These are phyloP conservation scores for Capillidium heterosporum DNA, from an alignment of 371 early-diverging fungal genomes.

Conservation along the genomic window DNA sequence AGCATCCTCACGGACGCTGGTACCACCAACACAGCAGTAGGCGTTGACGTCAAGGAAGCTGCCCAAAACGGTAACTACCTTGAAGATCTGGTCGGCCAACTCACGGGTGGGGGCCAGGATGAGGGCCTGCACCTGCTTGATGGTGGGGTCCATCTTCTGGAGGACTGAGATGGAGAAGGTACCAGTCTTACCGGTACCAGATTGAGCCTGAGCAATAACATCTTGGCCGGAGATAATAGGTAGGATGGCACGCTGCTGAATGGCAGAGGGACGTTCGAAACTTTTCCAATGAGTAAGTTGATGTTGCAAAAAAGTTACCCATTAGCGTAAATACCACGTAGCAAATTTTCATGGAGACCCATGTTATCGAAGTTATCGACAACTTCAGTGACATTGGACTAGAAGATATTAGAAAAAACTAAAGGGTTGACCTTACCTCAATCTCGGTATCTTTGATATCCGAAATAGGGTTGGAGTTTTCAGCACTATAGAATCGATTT, in stretches of 20 bases:
- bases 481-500: too few species aligned
- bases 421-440: conserved; percentile 13
- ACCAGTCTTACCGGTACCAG: conserved; percentile 96
- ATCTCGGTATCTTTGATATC: conserved; percentile 21
- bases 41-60: conserved; percentile 64
- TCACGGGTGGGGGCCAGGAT: conserved; percentile 86
- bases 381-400: conserved; percentile 59
- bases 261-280: conserved; percentile 78
- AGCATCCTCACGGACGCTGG: conserved; percentile 57
- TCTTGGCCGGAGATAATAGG: conserved; percentile 70
- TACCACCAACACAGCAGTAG: conserved; percentile 84
- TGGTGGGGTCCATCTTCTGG: conserved; percentile 56
- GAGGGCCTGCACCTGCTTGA: conserved; percentile 67
- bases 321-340: conserved; percentile 78
- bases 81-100: conserved; percentile 78
- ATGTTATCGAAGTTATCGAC: conserved; percentile 69
- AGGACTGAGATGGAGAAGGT: conserved; percentile 87
- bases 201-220: conserved; percentile 91
- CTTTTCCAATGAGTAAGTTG: conserved; percentile 10
- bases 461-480: too few species aligned
- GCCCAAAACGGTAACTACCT: conserved; percentile 65
- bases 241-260: conserved; percentile 84
- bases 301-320: conserved; percentile 22
- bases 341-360: conserved; percentile 62
- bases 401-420: conserved; percentile 3